phyloP scores from a whole-genome alignment of 331 rosid species.

The Quercus tomentella region DNA sequence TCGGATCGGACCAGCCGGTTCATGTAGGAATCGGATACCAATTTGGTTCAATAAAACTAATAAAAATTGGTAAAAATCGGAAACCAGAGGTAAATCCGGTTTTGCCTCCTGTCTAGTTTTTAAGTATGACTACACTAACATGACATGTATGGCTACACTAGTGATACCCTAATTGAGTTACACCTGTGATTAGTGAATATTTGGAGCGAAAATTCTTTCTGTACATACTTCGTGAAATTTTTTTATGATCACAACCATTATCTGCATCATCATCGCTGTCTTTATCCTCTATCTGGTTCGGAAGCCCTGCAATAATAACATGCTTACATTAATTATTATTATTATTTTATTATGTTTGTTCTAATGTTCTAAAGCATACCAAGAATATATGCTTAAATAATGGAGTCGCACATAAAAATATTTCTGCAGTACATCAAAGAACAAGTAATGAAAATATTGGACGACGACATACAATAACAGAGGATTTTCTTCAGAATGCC shows the following conservation, averaged over 20 bases:
- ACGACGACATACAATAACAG: constrained; percentile 14
- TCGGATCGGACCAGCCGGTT: fast-evolving
- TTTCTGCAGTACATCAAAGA: not conserved
- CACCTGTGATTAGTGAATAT: too few species aligned
- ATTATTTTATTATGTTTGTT: too few species aligned
- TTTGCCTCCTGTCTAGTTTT: fast-evolving
- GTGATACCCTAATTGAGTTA: too few species aligned
- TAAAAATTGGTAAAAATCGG: too few species aligned
- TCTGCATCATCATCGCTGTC: not conserved
- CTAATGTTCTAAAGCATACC: not conserved
- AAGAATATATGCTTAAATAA: not conserved
- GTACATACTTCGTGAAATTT: too few species aligned
- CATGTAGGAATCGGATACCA: fast-evolving
- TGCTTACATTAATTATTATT: too few species aligned
- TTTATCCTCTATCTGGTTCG: not conserved
- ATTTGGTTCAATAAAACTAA: fast-evolving
- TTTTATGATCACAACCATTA: too few species aligned
- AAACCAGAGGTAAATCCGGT: fast-evolving
- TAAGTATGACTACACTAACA: too few species aligned
- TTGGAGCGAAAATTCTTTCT: too few species aligned
- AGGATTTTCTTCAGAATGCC: constrained; percentile 12
- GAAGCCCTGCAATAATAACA: not conserved
- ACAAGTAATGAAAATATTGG: not conserved
- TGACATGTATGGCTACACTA: too few species aligned
- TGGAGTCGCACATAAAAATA: not conserved